These are phyloP conservation scores for Rheum nobile DNA, from an alignment of 148 eudicot species.

Conservation along the genomic window DNA sequence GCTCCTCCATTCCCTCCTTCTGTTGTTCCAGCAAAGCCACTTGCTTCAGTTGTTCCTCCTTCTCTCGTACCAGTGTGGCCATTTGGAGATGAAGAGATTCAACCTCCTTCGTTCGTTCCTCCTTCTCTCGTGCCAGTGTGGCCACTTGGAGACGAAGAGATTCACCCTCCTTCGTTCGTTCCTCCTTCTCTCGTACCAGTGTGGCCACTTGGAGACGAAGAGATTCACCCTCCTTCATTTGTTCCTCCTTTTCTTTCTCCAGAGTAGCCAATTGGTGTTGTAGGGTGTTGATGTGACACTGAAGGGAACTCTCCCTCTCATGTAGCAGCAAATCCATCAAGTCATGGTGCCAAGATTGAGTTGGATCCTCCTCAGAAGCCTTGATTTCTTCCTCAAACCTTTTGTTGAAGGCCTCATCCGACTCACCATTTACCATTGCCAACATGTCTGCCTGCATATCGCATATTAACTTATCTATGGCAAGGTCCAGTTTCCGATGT, in stretches of 20 bases:
- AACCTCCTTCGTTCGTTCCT: background rate
- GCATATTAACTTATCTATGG: too few species aligned
- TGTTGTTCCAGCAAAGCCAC: background rate
- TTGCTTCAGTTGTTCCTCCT: background rate
- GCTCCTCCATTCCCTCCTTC: background rate
- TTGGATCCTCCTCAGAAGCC: too few species aligned
- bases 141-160: background rate
- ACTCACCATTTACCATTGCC: background rate
- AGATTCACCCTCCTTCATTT: background rate
- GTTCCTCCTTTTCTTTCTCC: background rate
- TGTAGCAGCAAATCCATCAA: too few species aligned
- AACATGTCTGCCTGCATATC: too few species aligned
- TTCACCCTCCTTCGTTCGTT: background rate
- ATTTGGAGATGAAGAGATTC: background rate
- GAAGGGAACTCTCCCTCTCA: background rate
- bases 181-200: background rate
- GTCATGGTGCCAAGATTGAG: too few species aligned
- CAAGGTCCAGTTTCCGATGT: too few species aligned
- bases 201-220: background rate
- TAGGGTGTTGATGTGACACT: background rate
- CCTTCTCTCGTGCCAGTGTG: too few species aligned
- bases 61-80: background rate
- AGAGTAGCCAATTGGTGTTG: background rate
- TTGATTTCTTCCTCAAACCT: background rate
- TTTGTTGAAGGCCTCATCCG: background rate